Base-by-base conservation (phyloP, 2,329 filamentous ascomycete genomes). In the Ophiobolus disseminans region DNA sequence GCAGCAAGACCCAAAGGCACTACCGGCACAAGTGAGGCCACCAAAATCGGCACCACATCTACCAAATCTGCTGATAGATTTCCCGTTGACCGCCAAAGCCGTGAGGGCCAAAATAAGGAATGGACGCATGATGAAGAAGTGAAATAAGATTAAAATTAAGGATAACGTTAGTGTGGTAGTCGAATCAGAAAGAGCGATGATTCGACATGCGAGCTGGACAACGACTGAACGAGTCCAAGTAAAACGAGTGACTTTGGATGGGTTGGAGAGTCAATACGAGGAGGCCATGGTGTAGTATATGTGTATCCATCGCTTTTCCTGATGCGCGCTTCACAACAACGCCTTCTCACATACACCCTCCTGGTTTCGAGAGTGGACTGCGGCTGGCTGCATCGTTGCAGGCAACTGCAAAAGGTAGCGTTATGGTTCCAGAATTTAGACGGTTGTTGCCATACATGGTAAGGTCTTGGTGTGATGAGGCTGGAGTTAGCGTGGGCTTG, bases 151-250 rank as follows among this genome's bases (percentile, higher is more conserved):
- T 17, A 9, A 9, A 17, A 17, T 35, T 20, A 35, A n/a, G n/a
- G n/a, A 4, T 21, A 17, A 19, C 14, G 4, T 17, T 14, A 20
- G 32, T 35, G 32, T 8, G 8, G 17, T n/a, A 11, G 32, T 35
- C 32, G 32, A 35, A 35, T 35, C 32, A 35, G 32, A 35, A 21
- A 3, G 32, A 35, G 32, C 20, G 32, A 35, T 35, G 32, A 35
- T 35, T 35, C 32, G 32, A 35, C 32, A 17, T 19, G 32, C 14
- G 16, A 17, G 17, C 28, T 17, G 17, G 17, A 21, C 32, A 35
- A n/a, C 17, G 17, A 35, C 16, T 20, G 32, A 20, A 19, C 32
- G 16, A 35, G 14, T 14, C 17, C 32, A 17, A 11, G 32, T 26
- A 35, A 35, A 35, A 31, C 8, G 32, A 35, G 17, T 35, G 32